These are phyloP conservation scores for Rhizopogon roseolus DNA, from an alignment of 768 basidiomycete species.

Conservation along the genomic window DNA sequence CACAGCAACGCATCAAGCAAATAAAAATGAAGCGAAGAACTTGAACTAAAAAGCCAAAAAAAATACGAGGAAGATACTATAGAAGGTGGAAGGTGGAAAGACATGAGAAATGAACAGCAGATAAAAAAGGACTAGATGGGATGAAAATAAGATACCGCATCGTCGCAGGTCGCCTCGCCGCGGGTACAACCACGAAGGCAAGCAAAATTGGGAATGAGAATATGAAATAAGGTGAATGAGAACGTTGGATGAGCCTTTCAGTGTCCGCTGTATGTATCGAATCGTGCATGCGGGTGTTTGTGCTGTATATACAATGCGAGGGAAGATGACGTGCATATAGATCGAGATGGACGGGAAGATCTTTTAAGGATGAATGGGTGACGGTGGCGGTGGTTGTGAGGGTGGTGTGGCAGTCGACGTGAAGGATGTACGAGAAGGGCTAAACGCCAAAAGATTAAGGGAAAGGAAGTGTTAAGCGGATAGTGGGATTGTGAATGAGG, in stretches of 20 bases:
- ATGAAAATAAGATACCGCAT: not conserved
- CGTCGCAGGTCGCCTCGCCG: not conserved
- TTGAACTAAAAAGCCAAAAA: no score
- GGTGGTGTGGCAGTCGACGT: not conserved
- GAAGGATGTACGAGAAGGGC: not conserved
- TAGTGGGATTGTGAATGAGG: not conserved
- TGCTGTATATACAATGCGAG: conserved; percentile 3
- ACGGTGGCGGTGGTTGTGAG: not conserved
- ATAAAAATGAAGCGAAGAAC: not conserved
- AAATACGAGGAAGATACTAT: not conserved
- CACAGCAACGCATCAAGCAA: not conserved
- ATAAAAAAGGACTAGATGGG: not conserved
- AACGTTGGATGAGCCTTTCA: not conserved
- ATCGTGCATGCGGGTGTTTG: not conserved
- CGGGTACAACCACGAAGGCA: not conserved
- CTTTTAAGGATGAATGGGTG: not conserved
- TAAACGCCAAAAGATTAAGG: not conserved
- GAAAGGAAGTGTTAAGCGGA: not conserved
- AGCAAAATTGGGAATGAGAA: not conserved
- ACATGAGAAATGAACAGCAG: not conserved
- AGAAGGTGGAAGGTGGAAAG: not conserved
- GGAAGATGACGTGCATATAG: not conserved
- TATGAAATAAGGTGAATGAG: no score
- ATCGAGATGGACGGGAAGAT: conserved; percentile 2
- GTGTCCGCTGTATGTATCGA: conserved; percentile 2